Evolutionary conservation across 73 alveolate genomes (phyloP).

Genomic region (Durusdinium trenchii): DNA sequence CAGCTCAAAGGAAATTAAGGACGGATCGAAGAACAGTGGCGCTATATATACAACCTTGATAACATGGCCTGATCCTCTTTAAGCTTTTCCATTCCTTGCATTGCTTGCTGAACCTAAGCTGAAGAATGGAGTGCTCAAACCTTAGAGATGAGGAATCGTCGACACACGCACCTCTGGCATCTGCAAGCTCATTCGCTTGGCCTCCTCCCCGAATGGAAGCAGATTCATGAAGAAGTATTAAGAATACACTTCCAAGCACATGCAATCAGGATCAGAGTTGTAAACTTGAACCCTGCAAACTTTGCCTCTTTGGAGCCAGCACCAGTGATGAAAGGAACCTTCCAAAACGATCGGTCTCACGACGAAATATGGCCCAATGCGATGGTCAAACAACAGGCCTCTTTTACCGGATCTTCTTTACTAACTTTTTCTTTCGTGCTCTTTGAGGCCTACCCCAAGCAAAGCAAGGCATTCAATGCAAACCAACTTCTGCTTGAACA

Average conservation of each 20-base stretch:
- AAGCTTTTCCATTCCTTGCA: slow-evolving; percentile 84
- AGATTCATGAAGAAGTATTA: no score
- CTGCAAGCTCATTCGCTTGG: slow-evolving; percentile 83
- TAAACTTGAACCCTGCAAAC: no score
- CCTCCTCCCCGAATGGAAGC: background rate
- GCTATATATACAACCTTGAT: background rate
- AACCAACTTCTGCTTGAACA: background rate
- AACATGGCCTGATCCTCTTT: slow-evolving; percentile 68
- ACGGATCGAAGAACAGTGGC: no score
- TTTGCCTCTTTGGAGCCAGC: slow-evolving; percentile 83
- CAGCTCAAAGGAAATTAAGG: no score
- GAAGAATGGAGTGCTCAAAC: no score
- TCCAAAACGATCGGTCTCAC: background rate
- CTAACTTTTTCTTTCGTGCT: background rate
- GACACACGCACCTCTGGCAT: slow-evolving; percentile 94
- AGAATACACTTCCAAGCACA: no score
- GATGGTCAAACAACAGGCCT: background rate
- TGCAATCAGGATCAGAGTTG: no score
- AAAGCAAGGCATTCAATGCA: background rate
- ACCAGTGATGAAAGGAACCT: slow-evolving; percentile 81
- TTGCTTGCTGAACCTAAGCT: slow-evolving; percentile 94
- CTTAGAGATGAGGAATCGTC: no score
- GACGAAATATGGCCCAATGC: background rate
- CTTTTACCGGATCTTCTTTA: background rate
- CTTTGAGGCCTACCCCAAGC: background rate